Base-by-base conservation (phyloP, 2,329 filamentous ascomycete genomes). In the Ceratocystiopsis sp. region DNA sequence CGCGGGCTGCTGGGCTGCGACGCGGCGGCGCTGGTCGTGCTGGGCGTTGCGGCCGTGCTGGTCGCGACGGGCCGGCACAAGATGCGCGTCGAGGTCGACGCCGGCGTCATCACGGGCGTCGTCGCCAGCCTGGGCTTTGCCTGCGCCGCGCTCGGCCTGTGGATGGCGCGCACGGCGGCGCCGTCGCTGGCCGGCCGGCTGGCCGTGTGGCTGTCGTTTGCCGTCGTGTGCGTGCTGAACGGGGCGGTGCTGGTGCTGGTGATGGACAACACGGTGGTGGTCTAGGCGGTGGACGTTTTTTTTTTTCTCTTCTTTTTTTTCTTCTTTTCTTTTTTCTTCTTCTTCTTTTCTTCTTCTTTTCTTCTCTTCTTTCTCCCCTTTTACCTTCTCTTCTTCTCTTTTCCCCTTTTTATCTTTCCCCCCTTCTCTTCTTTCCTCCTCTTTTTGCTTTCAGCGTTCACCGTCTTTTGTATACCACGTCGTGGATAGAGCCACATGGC, bases 11-110 rank as follows among this genome's bases (percentile, higher is more conserved):
- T 72, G 14, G 63, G 64, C 36, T 68, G 68, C 38, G 78, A 82
- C 49, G 59, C 63, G 2, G 68, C 73, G 0, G 71, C 81, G 0
- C 68, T 78, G 34, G 57, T 78, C 8, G 67, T 89, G 10, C 68
- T 85, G 34, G 57, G 69, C 40, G 68, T 89, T 32, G 73, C 80
- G 0, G 67, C 67, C 35, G 65, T 80, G 11, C 69, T 91, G 35
- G 73, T 82, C 32, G 61, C 66, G 14, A 83, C 83, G 1, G 82
- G 81, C 10, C 68, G 73, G 39, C 78, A 75, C 54, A 80, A 73
- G 56, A 66, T 80, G 50, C 67, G 71, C 5, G 66, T 75, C n/a
- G 75, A 84, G 56, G 83, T 89, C 4, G 80, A 87, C 52, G 73
- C 73, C 0, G 82, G 78, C 10, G 79, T 83, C 2, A 67, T 82